Evolutionary conservation across 2,329 filamentous ascomycete species (phyloP).

Genomic region (Alternaria sp.): DNA sequence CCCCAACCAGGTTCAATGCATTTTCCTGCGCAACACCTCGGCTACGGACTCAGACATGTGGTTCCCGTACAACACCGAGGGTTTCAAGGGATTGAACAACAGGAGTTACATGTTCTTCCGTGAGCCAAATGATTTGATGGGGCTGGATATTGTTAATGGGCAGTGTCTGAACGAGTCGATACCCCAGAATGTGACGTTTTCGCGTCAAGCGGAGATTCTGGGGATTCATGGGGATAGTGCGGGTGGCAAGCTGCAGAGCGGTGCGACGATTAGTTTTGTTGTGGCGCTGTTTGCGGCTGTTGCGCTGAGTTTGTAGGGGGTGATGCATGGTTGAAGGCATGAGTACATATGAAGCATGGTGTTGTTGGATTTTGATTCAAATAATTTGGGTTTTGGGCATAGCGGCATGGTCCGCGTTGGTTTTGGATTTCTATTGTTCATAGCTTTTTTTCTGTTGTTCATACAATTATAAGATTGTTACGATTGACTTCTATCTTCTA

Average conservation of each 20-base stretch:
- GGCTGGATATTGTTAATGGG: conserved; percentile 70
- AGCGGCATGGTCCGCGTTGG: not conserved
- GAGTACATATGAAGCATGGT: conserved; percentile 1
- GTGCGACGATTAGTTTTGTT: conserved; percentile 41
- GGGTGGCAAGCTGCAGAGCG: conserved; percentile 30
- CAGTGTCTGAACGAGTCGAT: conserved; percentile 71
- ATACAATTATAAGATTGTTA: not conserved
- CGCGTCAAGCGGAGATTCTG: conserved; percentile 43
- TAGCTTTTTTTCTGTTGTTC: not conserved
- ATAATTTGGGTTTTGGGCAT: not conserved
- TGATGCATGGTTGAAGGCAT: not conserved
- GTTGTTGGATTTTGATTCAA: not conserved
- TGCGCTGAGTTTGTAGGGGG: conserved; percentile 27
- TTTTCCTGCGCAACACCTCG: conserved; percentile 76
- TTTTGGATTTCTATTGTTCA: not conserved
- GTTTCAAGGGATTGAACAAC: conserved; percentile 71
- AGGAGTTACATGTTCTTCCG: conserved; percentile 80
- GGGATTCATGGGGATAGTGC: conserved; percentile 42
- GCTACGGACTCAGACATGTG: conserved; percentile 70
- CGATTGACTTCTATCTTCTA: too few relatives aligned
- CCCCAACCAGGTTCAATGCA: conserved; percentile 76
- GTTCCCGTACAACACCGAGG: conserved; percentile 77
- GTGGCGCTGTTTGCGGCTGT: conserved; percentile 42
- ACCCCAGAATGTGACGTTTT: conserved; percentile 74
- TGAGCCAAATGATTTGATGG: conserved; percentile 70